These are phyloP conservation scores for Ogataea dorogensis DNA, from an alignment of 805 yeast genomes.

Conservation along the genomic window DNA sequence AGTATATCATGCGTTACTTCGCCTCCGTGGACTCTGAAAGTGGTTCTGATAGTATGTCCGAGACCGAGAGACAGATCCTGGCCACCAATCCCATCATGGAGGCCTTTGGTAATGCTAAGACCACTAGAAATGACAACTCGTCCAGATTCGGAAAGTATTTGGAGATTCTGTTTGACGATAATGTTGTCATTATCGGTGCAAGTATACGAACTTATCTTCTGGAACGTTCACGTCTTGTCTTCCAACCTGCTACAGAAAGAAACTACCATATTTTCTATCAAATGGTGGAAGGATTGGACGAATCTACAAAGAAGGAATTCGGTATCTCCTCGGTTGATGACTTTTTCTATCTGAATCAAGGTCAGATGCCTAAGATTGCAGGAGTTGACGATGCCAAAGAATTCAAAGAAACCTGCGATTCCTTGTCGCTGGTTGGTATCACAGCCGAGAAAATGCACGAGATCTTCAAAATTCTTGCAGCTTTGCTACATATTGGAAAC, in stretches of 20 bases:
- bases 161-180: constrained; percentile 79
- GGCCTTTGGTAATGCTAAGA: constrained; percentile 97
- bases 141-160: constrained; percentile 96
- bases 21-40: constrained; percentile 78
- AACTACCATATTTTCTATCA: constrained; percentile 96
- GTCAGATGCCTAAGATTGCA: constrained; percentile 66
- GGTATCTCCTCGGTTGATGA: constrained; percentile 65
- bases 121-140: constrained; percentile 95
- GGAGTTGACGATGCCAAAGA: constrained; percentile 84
- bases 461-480: constrained; percentile 80
- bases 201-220: constrained; percentile 87
- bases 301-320: constrained; percentile 53
- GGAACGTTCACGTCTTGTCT: constrained; percentile 91
- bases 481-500: constrained; percentile 89
- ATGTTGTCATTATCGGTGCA: constrained; percentile 87
- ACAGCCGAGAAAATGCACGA: constrained; percentile 53
- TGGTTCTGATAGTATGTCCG: constrained; percentile 66
- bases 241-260: constrained; percentile 88
- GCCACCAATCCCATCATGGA: constrained; percentile 98
- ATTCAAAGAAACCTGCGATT: constrained; percentile 70
- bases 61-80: constrained; percentile 88
- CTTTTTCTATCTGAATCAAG: constrained; percentile 84
- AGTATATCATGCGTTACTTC: constrained; percentile 95
- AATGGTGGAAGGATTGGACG: constrained; percentile 68
- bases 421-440: constrained; percentile 79